These are phyloP conservation scores for Handroanthus guayacan DNA, from an alignment of 257 asterid species.

Conservation along the genomic window DNA sequence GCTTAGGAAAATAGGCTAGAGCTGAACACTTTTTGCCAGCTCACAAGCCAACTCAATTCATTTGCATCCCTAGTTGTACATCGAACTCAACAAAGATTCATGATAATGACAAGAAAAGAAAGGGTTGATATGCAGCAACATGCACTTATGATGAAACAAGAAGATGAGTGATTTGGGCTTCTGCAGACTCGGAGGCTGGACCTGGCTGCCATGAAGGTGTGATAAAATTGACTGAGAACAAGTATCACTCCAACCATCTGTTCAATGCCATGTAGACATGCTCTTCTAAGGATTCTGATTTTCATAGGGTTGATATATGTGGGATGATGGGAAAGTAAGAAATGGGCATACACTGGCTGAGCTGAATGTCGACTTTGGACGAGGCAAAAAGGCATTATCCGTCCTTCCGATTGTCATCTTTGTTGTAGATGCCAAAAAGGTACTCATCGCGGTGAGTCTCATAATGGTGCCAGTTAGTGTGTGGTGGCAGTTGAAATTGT, in stretches of 20 bases:
- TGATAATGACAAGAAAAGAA: not conserved
- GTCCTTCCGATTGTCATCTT: not conserved
- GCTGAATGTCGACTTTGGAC: not conserved
- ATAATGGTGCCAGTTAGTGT: not conserved
- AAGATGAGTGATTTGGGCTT: not conserved
- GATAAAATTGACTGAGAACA: no score
- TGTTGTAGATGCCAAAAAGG: not conserved
- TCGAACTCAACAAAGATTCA: not conserved
- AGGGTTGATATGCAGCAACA: not conserved
- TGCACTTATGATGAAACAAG: not conserved
- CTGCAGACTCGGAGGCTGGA: not conserved
- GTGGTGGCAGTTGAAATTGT: not conserved
- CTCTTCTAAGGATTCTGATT: not conserved
- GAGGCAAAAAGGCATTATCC: not conserved
- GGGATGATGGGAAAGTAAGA: conserved; percentile 1
- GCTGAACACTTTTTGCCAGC: no score
- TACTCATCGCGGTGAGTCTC: not conserved
- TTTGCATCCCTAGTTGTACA: not conserved
- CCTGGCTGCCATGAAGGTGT: no score
- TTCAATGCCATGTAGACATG: not conserved
- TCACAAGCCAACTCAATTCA: no score
- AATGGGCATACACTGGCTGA: not conserved
- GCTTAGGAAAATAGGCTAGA: no score
- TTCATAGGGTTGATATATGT: not conserved
- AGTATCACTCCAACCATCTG: no score